phyloP scores from a whole-genome alignment of 2,329 filamentous ascomycete species.

The Malbranchea zuffiana region DNA sequence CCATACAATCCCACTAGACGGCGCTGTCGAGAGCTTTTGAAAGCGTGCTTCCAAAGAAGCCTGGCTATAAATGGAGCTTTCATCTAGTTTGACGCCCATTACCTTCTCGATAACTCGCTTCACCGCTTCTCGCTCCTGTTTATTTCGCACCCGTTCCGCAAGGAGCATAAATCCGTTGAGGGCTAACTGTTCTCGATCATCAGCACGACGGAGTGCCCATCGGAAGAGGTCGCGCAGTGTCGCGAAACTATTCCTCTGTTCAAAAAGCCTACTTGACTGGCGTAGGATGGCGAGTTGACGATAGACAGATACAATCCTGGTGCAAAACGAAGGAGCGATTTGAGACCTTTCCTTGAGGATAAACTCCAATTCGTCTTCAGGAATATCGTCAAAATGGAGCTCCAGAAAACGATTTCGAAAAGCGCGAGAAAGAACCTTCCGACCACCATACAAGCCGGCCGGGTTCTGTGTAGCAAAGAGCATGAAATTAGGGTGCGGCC shows the following conservation, averaged over 20 bases:
- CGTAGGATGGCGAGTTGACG: constrained; percentile 80
- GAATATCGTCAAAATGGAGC: constrained; percentile 95
- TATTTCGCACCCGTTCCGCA: constrained; percentile 85
- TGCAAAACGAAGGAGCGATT: constrained; percentile 83
- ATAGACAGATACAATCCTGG: constrained; percentile 85
- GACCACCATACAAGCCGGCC: constrained; percentile 84
- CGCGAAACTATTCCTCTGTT: constrained; percentile 94
- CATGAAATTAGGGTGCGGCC: constrained; percentile 90
- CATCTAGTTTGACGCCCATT: constrained; percentile 75
- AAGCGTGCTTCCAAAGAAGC: constrained; percentile 46
- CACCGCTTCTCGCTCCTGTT: constrained; percentile 72
- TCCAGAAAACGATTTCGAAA: constrained; percentile 97
- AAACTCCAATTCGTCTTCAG: constrained; percentile 80
- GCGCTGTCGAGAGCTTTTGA: constrained; percentile 27
- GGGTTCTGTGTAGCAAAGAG: constrained; percentile 97
- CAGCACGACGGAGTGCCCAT: constrained; percentile 79
- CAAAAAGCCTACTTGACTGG: constrained; percentile 83
- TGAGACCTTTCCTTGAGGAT: constrained; percentile 83
- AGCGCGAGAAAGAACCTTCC: constrained; percentile 84
- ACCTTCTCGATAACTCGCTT: constrained; percentile 80
- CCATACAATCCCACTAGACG: constrained; percentile 61
- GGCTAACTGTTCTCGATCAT: constrained; percentile 78
- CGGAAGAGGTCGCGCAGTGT: constrained; percentile 91
- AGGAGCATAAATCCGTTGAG: constrained; percentile 93
- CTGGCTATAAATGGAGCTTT: constrained; percentile 60